Percentiles rank a stretch among this genome's conserved stretches.
phyloP scores from a whole-genome alignment of 139 green algal genomes.

The Ettlia oleoabundans region DNA sequence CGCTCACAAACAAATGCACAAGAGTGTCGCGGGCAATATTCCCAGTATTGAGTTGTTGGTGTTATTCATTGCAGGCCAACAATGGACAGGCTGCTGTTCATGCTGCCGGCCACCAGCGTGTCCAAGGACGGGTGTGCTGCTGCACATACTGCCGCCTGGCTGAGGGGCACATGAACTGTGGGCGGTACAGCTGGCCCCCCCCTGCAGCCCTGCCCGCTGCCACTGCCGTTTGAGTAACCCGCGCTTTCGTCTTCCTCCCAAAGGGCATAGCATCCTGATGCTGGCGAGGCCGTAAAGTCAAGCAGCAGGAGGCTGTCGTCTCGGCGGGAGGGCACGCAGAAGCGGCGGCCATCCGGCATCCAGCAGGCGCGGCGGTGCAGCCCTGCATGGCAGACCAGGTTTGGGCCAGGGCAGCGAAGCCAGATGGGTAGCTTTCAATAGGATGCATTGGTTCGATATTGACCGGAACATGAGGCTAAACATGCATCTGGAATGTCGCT shows the following conservation, averaged over 20 bases:
- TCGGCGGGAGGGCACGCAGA: slow-evolving; percentile 40
- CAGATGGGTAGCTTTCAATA: background rate
- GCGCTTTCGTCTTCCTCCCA: background rate
- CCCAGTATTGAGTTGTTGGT: no score
- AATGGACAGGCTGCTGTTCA: slow-evolving; percentile 26
- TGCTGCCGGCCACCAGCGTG: slow-evolving; percentile 27
- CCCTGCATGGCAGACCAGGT: no score
- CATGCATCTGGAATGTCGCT: no score
- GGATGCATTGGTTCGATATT: no score
- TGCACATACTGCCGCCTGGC: slow-evolving; percentile 28
- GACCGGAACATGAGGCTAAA: no score
- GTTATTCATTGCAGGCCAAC: background rate
- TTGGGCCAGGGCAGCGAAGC: no score
- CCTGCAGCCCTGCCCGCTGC: background rate
- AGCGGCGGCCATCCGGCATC: slow-evolving; percentile 25
- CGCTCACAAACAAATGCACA: no score
- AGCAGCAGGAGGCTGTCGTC: slow-evolving; percentile 37
- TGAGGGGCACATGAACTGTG: slow-evolving; percentile 7
- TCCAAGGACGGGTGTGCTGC: slow-evolving; percentile 14
- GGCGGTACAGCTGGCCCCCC: no score
- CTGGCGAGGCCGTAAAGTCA: slow-evolving; percentile 12
- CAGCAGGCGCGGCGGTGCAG: slow-evolving; percentile 39
- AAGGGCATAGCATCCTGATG: slow-evolving; percentile 29
- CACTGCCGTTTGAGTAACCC: background rate
- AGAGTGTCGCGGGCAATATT: no score